These are phyloP conservation scores for Ascochyta lentis DNA, from an alignment of 2,329 filamentous ascomycete species.

Conservation along the genomic window DNA sequence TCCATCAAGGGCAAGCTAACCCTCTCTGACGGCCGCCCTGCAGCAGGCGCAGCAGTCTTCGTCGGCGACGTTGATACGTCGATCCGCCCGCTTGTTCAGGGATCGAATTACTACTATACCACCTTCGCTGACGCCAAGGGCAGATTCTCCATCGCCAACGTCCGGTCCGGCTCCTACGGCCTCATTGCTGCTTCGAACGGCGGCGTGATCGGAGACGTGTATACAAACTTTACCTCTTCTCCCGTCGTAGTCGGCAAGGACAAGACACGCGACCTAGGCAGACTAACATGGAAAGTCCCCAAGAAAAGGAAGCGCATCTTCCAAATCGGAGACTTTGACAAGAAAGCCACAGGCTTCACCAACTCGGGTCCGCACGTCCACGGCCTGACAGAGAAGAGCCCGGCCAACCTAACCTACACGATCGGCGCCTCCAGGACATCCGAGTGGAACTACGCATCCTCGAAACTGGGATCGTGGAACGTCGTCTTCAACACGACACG, in stretches of 20 bases:
- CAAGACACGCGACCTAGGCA: slow-evolving; percentile 40
- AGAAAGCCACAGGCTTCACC: slow-evolving; percentile 51
- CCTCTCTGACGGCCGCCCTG: slow-evolving; percentile 55
- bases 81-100: slow-evolving; percentile 53
- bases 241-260: slow-evolving; percentile 44
- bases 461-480: slow-evolving; percentile 30
- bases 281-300: slow-evolving; percentile 49
- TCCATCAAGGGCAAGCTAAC: slow-evolving; percentile 50
- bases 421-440: slow-evolving; percentile 38
- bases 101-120: slow-evolving; percentile 55
- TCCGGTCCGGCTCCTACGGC: slow-evolving; percentile 52
- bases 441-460: slow-evolving; percentile 57
- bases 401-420: slow-evolving; percentile 51
- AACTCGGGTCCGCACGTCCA: slow-evolving; percentile 53
- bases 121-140: slow-evolving; percentile 50
- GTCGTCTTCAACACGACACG: slow-evolving; percentile 25
- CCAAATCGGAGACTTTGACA: slow-evolving; percentile 55
- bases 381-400: slow-evolving; percentile 50
- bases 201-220: slow-evolving; percentile 51
- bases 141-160: slow-evolving; percentile 49
- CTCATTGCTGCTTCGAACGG: slow-evolving; percentile 57
- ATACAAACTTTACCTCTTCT: slow-evolving; percentile 50
- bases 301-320: slow-evolving; percentile 47
- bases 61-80: slow-evolving; percentile 53
- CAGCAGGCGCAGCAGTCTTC: slow-evolving; percentile 54